Base-by-base conservation (phyloP, 345 rosid species). In the Bretschneidera sinensis region DNA sequence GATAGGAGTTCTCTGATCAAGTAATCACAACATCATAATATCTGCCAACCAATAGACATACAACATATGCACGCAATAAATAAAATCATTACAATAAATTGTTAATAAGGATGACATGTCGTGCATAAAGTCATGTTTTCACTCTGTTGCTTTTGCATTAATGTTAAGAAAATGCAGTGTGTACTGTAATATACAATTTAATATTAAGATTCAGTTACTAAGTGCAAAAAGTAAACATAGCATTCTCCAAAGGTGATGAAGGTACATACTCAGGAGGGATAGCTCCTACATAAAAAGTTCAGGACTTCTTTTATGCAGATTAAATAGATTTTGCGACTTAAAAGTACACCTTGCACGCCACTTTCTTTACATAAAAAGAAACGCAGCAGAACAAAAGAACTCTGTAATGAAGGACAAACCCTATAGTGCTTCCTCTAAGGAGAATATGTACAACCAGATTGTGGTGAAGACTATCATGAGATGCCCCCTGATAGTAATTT, bases 401-500 rank as follows among this genome's bases (percentile, higher is more conserved):
- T 52, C 39, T 23, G 24, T 39, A 31, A 60, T 22, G 45, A 69
- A 59, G 47, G 19, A 39, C 34, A 51, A 67, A 25, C 52, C 68
- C 63, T 45, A 34, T 63, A 34, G 33, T 22, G 69, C 61, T 66
- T 69, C 61, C 69, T 28, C 33, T 28, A 54, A 53, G 58, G 63
- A 57, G 57, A 74, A 68, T 78, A 74, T 74, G 24, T 74, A 82
- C 81, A 82, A 53, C 67, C 68, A 76, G 66, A 64, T 49, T 66
- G 43, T 48, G 31, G 60, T 34, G 45, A 62, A 72, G 67, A 52
- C 59, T 49, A 45, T 45, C 43, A 52, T 48, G 57, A 73, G 51
- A 48, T 57, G 67, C 34, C 55, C 48, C 31, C 31, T 45, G 49
- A 60, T 28, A 48, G 69, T 47, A 19, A 49, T 18, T 51, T 66